These are phyloP conservation scores for Corymbia citriodora DNA, from an alignment of 441 rosid genomes.

Conservation along the genomic window DNA sequence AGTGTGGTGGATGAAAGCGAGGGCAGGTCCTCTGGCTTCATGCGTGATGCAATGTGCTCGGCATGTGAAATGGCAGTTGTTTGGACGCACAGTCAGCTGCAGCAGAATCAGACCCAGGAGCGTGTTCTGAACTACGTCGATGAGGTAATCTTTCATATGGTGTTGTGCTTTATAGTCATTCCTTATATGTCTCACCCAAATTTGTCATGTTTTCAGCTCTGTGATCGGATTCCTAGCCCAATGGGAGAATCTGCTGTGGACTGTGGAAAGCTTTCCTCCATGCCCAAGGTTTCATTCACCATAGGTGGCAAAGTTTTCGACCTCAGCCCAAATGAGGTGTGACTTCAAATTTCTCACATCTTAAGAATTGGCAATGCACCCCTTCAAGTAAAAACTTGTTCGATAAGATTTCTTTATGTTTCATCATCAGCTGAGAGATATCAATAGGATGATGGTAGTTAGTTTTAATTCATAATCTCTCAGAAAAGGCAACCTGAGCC, in stretches of 20 bases:
- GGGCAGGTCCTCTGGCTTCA: background rate
- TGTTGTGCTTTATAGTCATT: background rate
- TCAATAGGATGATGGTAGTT: background rate
- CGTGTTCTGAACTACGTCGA: constrained; percentile 1
- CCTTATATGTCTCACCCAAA: background rate
- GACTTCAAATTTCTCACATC: background rate
- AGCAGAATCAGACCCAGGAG: constrained; percentile 5
- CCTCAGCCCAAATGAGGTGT: constrained; percentile 5
- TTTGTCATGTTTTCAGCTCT: constrained; percentile 3
- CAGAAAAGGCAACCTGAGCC: background rate
- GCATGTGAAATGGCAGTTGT: constrained; percentile 11
- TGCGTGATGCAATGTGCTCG: background rate
- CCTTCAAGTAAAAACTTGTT: background rate
- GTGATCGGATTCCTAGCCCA: constrained; percentile 3
- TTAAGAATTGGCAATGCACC: background rate
- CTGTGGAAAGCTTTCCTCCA: constrained; percentile 4
- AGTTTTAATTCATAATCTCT: background rate
- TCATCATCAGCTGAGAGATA: background rate
- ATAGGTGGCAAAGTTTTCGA: constrained; percentile 5
- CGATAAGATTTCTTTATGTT: background rate
- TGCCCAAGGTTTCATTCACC: constrained; percentile 11
- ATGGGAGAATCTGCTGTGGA: constrained; percentile 5
- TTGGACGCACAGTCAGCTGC: constrained; percentile 8
- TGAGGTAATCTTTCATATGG: background rate
- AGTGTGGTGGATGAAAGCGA: background rate